These are phyloP conservation scores for Emergomyces orientalis DNA, from an alignment of 2,329 filamentous ascomycete species.

Conservation along the genomic window DNA sequence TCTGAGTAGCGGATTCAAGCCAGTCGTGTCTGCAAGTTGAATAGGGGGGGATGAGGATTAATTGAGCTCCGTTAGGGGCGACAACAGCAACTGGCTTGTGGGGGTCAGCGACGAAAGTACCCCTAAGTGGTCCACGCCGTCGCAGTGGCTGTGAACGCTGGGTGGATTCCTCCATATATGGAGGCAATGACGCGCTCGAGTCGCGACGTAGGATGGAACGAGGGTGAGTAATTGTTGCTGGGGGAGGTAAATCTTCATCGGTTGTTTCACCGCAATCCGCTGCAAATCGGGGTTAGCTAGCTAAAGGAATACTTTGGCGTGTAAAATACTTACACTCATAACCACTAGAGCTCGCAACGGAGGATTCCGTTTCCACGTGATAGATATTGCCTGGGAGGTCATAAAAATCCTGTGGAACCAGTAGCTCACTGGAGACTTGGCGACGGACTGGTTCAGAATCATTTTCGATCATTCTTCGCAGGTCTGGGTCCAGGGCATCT, in stretches of 20 bases:
- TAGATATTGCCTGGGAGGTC: constrained; percentile 35
- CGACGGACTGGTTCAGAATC: constrained; percentile 36
- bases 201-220: constrained; percentile 44
- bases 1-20: constrained; percentile 36
- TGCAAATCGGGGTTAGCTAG: constrained; percentile 20
- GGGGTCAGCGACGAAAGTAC: constrained; percentile 41
- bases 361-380: constrained; percentile 39
- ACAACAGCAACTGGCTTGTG: constrained; percentile 41
- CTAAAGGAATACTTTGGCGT: constrained; percentile 10
- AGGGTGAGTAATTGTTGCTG: constrained; percentile 39
- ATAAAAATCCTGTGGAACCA: constrained; percentile 30
- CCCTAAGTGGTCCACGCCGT: constrained; percentile 39
- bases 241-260: constrained; percentile 47
- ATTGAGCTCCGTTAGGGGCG: constrained; percentile 40
- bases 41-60: constrained; percentile 41
- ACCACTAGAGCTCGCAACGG: constrained; percentile 40
- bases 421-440: constrained; percentile 22
- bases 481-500: constrained; percentile 59
- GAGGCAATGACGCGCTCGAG: constrained; percentile 37
- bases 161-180: constrained; percentile 31
- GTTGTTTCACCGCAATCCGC: constrained; percentile 53
- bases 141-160: constrained; percentile 24
- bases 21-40: constrained; percentile 39
- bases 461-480: constrained; percentile 64
- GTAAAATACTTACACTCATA: constrained; percentile 47